phyloP scores from a whole-genome alignment of 805 yeast species.

The Saccharomyces paradoxus region DNA sequence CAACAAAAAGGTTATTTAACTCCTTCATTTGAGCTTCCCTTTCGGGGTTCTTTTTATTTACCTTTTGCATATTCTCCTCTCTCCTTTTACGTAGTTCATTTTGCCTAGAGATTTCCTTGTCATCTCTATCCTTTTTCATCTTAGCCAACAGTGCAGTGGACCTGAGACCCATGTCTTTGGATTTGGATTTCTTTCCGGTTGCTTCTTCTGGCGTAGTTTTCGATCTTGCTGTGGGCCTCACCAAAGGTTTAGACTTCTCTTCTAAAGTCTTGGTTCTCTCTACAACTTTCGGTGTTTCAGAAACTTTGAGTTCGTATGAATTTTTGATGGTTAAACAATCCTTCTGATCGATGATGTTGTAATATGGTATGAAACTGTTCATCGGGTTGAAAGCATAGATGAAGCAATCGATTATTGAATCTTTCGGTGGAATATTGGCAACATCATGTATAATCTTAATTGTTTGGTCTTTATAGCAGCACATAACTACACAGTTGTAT shows the following conservation, averaged over 20 bases:
- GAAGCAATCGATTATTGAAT: conserved; percentile 22
- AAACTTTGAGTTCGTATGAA: conserved; percentile 10
- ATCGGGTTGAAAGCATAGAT: conserved; percentile 30
- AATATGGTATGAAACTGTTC: conserved; percentile 21
- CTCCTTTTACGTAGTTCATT: conserved; percentile 23
- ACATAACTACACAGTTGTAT: conserved; percentile 24
- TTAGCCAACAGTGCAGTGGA: conserved; percentile 27
- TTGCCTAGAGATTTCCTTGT: conserved; percentile 23
- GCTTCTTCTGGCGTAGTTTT: conserved; percentile 7
- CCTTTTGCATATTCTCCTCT: conserved; percentile 11
- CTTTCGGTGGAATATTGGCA: conserved; percentile 8
- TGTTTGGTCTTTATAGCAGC: conserved; percentile 14
- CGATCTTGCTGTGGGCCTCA: conserved; percentile 2
- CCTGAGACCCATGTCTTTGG: conserved; percentile 18
- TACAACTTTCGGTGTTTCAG: background rate
- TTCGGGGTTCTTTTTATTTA: conserved; percentile 16
- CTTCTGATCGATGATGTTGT: conserved; percentile 10
- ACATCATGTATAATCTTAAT: conserved; percentile 20
- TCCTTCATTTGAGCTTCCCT: conserved; percentile 26
- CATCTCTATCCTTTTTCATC: conserved; percentile 28
- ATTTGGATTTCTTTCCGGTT: conserved; percentile 4
- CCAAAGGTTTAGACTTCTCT: background rate
- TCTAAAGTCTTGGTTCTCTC: conserved; percentile 12
- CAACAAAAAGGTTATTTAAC: conserved; percentile 22
- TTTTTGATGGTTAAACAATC: conserved; percentile 14